Evolutionary conservation across 257 asterid species (phyloP), one percentile per base, ranked within the genome.

Genomic region (Rhazya stricta): DNA sequence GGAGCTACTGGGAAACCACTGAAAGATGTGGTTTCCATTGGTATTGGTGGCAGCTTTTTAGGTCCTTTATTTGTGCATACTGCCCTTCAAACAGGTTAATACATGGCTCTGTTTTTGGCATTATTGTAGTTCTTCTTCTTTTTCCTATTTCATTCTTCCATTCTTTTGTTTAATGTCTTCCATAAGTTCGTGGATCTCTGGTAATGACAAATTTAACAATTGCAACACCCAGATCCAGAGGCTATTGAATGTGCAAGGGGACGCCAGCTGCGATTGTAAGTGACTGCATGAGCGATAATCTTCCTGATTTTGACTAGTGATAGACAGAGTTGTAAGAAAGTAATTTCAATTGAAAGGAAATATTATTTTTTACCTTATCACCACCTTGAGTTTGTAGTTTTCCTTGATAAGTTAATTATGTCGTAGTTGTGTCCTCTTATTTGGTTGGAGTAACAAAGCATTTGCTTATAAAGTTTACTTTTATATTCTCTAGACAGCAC

Each of bases 1-100:
- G 99, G 99, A 86, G 98, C 90, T 81, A 92, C 99, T 42, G 99
- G 99, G 79, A 92, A 95, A 83, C 88, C 68, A 54, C 81, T 95
- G 90, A 90, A 84, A 91, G 93, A 91, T 86, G 99, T 91, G 79
- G 74, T 95, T 81, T 91, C 98, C 41, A 77, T 95, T 78, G 99
- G 99, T 75, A 95, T 95, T 78, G 99, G 99, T 74, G 99, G 99
- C 81, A 95, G 99, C 84, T 95, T 92, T 82, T 86, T 95, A 68
- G 99, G 99, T 50, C 99, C 99, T 50, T 90, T 95, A 60, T 95
- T 95, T 85, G 99, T 92, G 79, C 98, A 95, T 87, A 87, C 98
- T 69, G 96, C 99, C 62, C 98, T 95, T 82, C 99, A 92, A 88
- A 91, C 96, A 89, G 99, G 99, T 95, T 67, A 8, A 25, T 39